Evolutionary conservation across 768 basidiomycete genomes (phyloP).

Genomic region (Hericium erinaceus): DNA sequence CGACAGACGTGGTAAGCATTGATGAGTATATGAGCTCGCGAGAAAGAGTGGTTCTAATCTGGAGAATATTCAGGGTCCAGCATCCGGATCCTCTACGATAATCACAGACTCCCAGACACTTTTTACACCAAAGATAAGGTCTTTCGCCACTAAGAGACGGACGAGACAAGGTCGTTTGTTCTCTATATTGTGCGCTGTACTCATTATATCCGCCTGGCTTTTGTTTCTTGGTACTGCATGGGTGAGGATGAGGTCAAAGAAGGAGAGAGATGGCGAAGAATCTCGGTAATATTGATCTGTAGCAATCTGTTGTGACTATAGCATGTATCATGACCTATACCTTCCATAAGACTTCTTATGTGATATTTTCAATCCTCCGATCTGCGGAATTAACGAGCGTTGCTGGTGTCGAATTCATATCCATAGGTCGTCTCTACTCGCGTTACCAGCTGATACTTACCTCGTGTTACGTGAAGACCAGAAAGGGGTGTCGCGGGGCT

Average conservation of each 20-base stretch:
- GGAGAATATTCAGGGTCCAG: no score
- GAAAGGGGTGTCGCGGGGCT: no score
- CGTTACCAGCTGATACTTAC: no score
- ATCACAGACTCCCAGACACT: no score
- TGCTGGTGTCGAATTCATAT: no score
- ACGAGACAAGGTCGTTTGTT: slow-evolving; percentile 38
- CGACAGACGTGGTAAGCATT: slow-evolving; percentile 21
- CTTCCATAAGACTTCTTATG: no score
- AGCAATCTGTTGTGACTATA: neutral
- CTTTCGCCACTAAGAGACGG: neutral
- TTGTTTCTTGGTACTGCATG: slow-evolving; percentile 57
- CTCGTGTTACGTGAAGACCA: no score
- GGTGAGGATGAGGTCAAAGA: slow-evolving; percentile 40
- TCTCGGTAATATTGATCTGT: neutral
- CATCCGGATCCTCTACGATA: no score
- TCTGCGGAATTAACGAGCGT: no score
- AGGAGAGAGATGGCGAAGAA: slow-evolving; percentile 19
- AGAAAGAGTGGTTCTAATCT: no score
- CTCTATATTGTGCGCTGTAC: slow-evolving; percentile 28
- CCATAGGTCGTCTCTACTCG: no score
- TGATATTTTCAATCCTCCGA: no score
- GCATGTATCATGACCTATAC: neutral
- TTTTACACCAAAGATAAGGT: neutral
- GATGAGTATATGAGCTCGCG: neutral
- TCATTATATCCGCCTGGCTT: slow-evolving; percentile 49